Evolutionary conservation across 2,329 filamentous ascomycete genomes (phyloP), one percentile per base, ranked within the genome.

Genomic region (Diaporthe velutina): DNA sequence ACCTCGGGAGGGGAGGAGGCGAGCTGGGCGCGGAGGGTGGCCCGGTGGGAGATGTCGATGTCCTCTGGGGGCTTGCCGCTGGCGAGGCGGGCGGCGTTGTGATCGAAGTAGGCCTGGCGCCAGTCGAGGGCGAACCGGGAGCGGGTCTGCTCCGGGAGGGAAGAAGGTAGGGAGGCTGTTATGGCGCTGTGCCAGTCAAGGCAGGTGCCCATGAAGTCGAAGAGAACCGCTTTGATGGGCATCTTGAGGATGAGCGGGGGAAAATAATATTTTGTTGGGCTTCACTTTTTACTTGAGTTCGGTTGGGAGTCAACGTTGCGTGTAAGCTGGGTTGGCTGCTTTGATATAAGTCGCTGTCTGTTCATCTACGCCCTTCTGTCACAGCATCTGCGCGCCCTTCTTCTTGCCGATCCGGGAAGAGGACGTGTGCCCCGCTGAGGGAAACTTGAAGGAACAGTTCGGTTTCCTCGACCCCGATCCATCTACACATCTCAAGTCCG

Each of bases 141-240:
- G 15, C 83, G 79, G 15, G 80, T 78, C 0, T 77, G 67, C 28
- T 78, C 45, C 9, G 83, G 73, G 33, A 87, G 80, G 0, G 79
- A 76, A 2, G 76, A 10, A 2, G 86, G 86, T 2, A 86, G 78
- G 4, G 82, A 78, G 25, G 78, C 38, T n/a, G 83, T 76, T 13
- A 85, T 81, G 50, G 83, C 82, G 61, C 78, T 80, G 75, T 90
- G 87, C 89, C 88, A 90, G 79, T 91, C 84, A 4, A 89, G 86
- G 76, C 88, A 90, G 35, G 88, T 90, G 33, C 89, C 88, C 88
- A 90, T 90, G 78, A 90, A 88, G 80, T 90, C 87, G 80, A 90
- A 90, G 76, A 90, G 86, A 55, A 89, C 82, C 4, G 86, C 88
- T 79, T 86, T 88, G 74, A 86, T 70, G 35, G 67, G 67, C 52